Conservation (phyloP, 192 early-diverging fungal species). For the Lobosporangium transversale region DNA sequence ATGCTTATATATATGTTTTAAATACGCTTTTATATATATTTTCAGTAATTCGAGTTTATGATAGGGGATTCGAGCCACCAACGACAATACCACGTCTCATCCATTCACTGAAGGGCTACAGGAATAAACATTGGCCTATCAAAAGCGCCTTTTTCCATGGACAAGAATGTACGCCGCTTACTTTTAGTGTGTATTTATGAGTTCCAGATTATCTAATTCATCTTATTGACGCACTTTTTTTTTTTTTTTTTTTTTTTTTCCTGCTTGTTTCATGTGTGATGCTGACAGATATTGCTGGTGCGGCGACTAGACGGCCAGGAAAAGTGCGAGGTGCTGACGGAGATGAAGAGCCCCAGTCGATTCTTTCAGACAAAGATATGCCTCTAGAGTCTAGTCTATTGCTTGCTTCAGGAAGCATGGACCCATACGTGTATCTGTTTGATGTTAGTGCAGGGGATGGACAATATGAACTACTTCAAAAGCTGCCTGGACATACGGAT, state of each 20-base stretch:
- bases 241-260: background rate
- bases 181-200: too few relatives aligned
- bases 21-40: too few relatives aligned
- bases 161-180: constrained; percentile 68
- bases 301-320: constrained; percentile 30
- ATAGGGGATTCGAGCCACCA: constrained; percentile 84
- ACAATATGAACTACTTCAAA: constrained; percentile 73
- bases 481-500: constrained; percentile 92
- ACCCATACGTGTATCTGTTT: constrained; percentile 85
- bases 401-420: constrained; percentile 84
- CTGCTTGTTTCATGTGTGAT: too few relatives aligned
- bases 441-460: constrained; percentile 65
- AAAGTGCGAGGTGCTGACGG: constrained; percentile 42
- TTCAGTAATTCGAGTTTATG: constrained; percentile 94
- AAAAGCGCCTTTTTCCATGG: constrained; percentile 84
- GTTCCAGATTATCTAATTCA: background rate
- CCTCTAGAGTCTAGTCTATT: constrained; percentile 67
- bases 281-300: constrained; percentile 39
- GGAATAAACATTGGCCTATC: constrained; percentile 96
- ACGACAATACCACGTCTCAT: constrained; percentile 72
- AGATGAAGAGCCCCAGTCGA: constrained; percentile 20
- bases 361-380: constrained; percentile 51
- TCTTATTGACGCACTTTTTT: background rate
- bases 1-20: too few relatives aligned
- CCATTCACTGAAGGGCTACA: constrained; percentile 89